Percentiles rank a stretch among this genome's conserved stretches.
These are phyloP conservation scores for Butyriboletus loyo DNA, from an alignment of 768 basidiomycete species.

Conservation along the genomic window DNA sequence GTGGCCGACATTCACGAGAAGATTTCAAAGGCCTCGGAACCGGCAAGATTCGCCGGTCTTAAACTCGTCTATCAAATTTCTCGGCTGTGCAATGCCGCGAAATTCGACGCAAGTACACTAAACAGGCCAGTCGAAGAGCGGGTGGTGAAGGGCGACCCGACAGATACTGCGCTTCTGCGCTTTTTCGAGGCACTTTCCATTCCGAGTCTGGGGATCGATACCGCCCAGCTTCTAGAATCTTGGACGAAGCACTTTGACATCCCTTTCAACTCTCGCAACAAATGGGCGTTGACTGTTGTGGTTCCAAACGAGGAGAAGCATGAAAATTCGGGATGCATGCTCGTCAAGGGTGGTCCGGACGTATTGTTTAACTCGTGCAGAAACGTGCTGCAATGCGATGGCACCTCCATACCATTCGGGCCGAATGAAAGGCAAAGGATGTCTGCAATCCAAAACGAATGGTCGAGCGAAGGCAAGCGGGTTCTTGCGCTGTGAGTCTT, in stretches of 20 bases:
- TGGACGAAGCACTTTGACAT: slow-evolving; percentile 33
- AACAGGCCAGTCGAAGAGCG: slow-evolving; percentile 31
- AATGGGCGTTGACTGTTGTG: slow-evolving; percentile 51
- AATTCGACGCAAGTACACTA: slow-evolving; percentile 38
- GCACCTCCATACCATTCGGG: slow-evolving; percentile 32
- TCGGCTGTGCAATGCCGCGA: slow-evolving; percentile 55
- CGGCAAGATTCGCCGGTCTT: slow-evolving; percentile 14
- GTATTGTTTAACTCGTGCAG: slow-evolving; percentile 43
- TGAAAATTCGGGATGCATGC: slow-evolving; percentile 31
- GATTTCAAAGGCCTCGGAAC: slow-evolving; percentile 6
- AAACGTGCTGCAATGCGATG: slow-evolving; percentile 30
- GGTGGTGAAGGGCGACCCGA: slow-evolving; percentile 44
- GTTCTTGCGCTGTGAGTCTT: slow-evolving; percentile 44
- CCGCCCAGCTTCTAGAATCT: slow-evolving; percentile 16
- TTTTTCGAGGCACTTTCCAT: slow-evolving; percentile 38
- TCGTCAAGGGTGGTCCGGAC: slow-evolving; percentile 61
- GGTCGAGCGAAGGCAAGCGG: slow-evolving; percentile 51
- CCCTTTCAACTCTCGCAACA: slow-evolving; percentile 50
- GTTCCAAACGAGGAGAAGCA: slow-evolving; percentile 7
- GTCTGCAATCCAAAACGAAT: slow-evolving; percentile 34
- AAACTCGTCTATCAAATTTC: slow-evolving; percentile 36
- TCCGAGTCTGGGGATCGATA: slow-evolving; percentile 17
- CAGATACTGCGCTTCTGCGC: slow-evolving; percentile 51
- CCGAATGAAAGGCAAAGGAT: slow-evolving; percentile 19
- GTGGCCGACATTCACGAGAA: slow-evolving; percentile 13